Evolutionary conservation across 768 basidiomycete species (phyloP), one percentile per base, ranked within the genome.

Genomic region (Leccinum obscurum): DNA sequence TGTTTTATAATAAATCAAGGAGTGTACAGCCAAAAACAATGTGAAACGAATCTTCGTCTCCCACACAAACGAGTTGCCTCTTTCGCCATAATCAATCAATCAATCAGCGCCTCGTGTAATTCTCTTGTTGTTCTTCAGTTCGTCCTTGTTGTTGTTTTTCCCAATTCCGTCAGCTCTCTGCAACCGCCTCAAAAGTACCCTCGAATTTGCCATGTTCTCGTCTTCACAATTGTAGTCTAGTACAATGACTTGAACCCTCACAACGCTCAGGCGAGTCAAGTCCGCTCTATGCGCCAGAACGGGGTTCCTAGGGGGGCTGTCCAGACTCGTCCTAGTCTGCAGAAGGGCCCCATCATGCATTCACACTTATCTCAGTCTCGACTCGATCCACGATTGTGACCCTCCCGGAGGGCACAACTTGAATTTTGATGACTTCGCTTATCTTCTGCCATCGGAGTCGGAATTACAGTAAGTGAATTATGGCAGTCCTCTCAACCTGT

Each of bases 11-110:
- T 70, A 68, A 68, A 59, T 59, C 62, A 17, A 30, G 26, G 55
- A 56, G 60, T 50, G 50, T 58, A 56, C 59, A 56, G 44, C 63
- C 63, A 62, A 68, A 39, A 54, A 66, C 62, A 68, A 70, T 34
- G 37, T 58, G 65, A 64, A 60, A 59, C 57, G 61, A 13, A 56
- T 20, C 39, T n/a, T n/a, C 2, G 14, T 48, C 24, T 58, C 59
- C 30, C 68, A 70, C 62, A 54, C 55, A 64, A 62, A 58, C 50
- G 49, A 35, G 7, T 59, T 58, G 35, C 66, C 41, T 28, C 37
- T 73, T 69, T 62, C 48, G 63, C 17, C 26, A 70, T 65, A 64
- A 72, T 48, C 56, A 61, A 56, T 22, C 8, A 13, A 20, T 59
- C 51, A 56, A 54, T 24, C 37, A 30, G 8, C 30, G 51, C 62